Base-by-base conservation (phyloP, 2,329 filamentous ascomycete genomes). In the Didymosphaeria variabile region DNA sequence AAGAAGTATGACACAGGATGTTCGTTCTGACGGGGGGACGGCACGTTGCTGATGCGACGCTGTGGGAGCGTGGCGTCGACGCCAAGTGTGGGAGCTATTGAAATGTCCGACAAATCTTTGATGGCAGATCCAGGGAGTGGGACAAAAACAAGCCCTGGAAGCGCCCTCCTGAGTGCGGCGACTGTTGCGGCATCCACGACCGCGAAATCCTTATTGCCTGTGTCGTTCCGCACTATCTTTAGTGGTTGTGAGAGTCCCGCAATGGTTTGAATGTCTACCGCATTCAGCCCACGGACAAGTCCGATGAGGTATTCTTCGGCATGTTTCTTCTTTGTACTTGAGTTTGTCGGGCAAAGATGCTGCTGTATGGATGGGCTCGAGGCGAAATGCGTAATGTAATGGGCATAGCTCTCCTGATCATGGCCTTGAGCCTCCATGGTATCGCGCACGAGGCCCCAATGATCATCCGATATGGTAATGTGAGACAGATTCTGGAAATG, bases 1-100 rank as follows among this genome's bases (percentile, higher is more conserved):
- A 62, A 66, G 34, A 66, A 66, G 50, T 66, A 66, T n/a, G 26
- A 36, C 15, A 62, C 55, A 15, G 55, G 55, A 13, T 51, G 56
- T 26, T 58, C 29, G 32, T 32, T 38, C 21, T 45, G 47, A 4
- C n/a, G 21, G 9, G 54, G 54, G 10, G 21, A 26, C 2, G 34
- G n/a, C 29, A 15, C 9, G 1, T 8, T 32, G 23, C 10, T 21
- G 17, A 55, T 50, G 1, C 63, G 63, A 19, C 58, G 53, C 3
- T 66, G 56, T 5, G 62, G 65, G 0, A 67, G 53, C 15, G 62
- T 61, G 38, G 65, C 31, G 45, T 67, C 65, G 19, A 54, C 47
- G n/a, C 62, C 64, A 8, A 67, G 53, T 10, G 55, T 55, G 21
- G 64, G 64, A 6, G 57, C 57, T 23, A 59, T 55, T 15, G 34